phyloP scores from a whole-genome alignment of 2,329 filamentous ascomycete genomes.

The Ophiostoma pallidulum region DNA sequence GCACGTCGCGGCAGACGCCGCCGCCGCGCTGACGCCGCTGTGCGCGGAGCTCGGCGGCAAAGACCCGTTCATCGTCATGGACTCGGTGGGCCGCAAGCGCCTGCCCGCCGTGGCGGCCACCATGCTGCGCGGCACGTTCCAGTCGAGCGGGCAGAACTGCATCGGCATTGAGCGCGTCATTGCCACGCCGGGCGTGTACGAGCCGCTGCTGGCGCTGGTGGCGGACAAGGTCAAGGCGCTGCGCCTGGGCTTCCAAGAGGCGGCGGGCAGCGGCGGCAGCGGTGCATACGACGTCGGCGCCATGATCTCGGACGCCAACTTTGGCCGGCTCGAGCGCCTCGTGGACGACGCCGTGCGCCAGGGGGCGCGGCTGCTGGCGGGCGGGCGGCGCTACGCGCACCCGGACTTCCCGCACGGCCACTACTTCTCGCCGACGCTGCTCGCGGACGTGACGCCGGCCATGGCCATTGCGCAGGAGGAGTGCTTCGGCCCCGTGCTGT shows the following conservation, averaged over 20 bases:
- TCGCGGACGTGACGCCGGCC: constrained; percentile 74
- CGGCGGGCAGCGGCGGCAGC: background rate
- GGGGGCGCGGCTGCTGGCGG: constrained; percentile 73
- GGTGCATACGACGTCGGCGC: constrained; percentile 69
- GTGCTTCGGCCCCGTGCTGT: constrained; percentile 86
- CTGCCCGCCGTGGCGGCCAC: constrained; percentile 68
- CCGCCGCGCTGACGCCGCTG: constrained; percentile 76
- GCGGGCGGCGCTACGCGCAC: constrained; percentile 64
- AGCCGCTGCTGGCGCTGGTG: constrained; percentile 59
- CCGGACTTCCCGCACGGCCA: constrained; percentile 68
- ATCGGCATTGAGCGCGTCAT: constrained; percentile 94
- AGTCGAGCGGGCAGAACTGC: constrained; percentile 94
- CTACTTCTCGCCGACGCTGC: constrained; percentile 85
- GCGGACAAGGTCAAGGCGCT: constrained; percentile 64
- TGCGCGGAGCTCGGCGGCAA: constrained; percentile 92
- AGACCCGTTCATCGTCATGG: constrained; percentile 81
- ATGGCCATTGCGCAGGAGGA: constrained; percentile 89
- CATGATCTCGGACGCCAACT: constrained; percentile 72
- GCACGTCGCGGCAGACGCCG: constrained; percentile 76
- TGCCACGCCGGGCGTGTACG: constrained; percentile 66
- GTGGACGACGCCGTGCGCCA: constrained; percentile 66
- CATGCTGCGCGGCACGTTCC: constrained; percentile 86
- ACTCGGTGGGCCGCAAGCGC: constrained; percentile 54
- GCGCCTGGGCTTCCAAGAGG: constrained; percentile 54
- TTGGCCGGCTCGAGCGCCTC: constrained; percentile 65